phyloP scores from a whole-genome alignment of 768 basidiomycete species.

The Russula olivacea region DNA sequence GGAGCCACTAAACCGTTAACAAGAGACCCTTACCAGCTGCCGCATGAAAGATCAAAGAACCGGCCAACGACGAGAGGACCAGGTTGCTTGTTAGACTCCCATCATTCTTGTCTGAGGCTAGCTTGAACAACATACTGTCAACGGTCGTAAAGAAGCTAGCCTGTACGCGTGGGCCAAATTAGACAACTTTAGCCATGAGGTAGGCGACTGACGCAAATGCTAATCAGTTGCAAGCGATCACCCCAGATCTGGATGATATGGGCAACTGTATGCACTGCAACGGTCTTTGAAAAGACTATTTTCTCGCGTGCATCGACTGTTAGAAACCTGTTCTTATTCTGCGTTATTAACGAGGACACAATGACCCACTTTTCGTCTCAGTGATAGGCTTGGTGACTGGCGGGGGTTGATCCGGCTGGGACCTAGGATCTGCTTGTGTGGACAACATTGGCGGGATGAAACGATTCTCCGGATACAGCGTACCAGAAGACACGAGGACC shows the following conservation, averaged over 20 bases:
- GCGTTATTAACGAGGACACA: too few species aligned
- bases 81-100: background rate
- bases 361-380: too few species aligned
- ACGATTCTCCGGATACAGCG: background rate
- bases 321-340: too few species aligned
- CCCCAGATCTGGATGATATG: constrained; percentile 20
- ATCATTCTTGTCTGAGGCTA: background rate
- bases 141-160: constrained; percentile 23
- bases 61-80: constrained; percentile 14
- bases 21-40: constrained; percentile 19
- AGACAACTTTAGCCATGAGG: background rate
- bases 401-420: background rate
- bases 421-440: constrained; percentile 1
- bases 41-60: constrained; percentile 24
- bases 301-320: background rate
- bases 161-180: background rate
- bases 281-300: background rate
- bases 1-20: background rate
- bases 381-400: too few species aligned
- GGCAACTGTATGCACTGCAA: constrained; percentile 1
- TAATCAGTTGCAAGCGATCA: constrained; percentile 19
- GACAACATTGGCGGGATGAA: background rate
- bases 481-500: constrained; percentile 5
- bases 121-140: constrained; percentile 15
- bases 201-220: constrained; percentile 15